Conservation (phyloP, 1,139 yeast genomes). For the Kodamaea sp. region DNA sequence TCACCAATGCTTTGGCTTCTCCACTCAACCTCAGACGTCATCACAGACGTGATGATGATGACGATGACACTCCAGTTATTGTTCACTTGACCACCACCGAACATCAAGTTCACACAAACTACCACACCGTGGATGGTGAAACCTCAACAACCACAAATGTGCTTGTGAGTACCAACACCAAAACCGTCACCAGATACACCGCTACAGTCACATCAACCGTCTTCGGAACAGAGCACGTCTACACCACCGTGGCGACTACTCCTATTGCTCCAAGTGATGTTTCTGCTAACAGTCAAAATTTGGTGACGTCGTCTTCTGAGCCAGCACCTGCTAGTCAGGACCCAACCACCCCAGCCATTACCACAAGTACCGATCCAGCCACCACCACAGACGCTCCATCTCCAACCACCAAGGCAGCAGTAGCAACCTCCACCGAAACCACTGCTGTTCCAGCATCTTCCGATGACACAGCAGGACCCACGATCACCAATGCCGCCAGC, state of each 20-base stretch:
- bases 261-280: constrained; percentile 24
- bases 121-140: constrained; percentile 34
- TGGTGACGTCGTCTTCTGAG: constrained; percentile 4
- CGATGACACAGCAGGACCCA: constrained; percentile 25
- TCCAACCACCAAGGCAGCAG: constrained; percentile 12
- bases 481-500: constrained; percentile 30
- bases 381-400: constrained; percentile 10
- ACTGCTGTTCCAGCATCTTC: constrained; percentile 10
- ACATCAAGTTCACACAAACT: constrained; percentile 34
- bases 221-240: constrained; percentile 41
- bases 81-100: constrained; percentile 42
- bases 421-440: constrained; percentile 10
- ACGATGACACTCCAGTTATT: constrained; percentile 33
- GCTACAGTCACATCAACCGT: constrained; percentile 49
- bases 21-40: constrained; percentile 17
- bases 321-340: constrained; percentile 6
- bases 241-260: constrained; percentile 40
- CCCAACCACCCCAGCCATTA: constrained; percentile 8
- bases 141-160: constrained; percentile 33
- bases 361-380: constrained; percentile 12
- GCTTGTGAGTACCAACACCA: constrained; percentile 32
- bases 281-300: constrained; percentile 5
- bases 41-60: constrained; percentile 15
- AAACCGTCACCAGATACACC: constrained; percentile 45
- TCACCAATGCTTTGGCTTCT: constrained; percentile 28